These are phyloP conservation scores for Nitzschia putrida DNA, from an alignment of 108 stramenopile species.

Conservation along the genomic window DNA sequence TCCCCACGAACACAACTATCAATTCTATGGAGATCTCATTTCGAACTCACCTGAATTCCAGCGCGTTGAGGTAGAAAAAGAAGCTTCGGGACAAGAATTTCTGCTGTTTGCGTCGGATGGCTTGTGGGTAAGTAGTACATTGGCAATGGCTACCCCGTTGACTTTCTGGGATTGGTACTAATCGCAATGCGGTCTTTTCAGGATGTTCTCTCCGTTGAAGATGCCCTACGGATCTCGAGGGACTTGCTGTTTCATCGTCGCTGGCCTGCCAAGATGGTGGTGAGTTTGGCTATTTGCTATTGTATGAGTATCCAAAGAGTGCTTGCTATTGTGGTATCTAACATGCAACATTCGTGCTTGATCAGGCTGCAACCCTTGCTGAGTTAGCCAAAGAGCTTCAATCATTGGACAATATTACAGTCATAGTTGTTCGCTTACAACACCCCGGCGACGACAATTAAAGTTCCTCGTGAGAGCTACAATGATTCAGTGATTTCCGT, in stretches of 20 bases:
- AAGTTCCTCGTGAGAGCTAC: too few species aligned
- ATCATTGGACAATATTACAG: constrained; percentile 84
- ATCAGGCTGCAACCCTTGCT: constrained; percentile 67
- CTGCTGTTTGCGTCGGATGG: constrained; percentile 82
- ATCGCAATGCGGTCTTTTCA: neutral
- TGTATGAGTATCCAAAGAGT: constrained; percentile 1
- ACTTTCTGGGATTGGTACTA: neutral
- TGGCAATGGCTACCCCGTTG: neutral
- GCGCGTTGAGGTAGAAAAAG: constrained; percentile 46
- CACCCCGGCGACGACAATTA: too few species aligned
- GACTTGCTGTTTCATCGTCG: constrained; percentile 69
- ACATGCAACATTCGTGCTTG: neutral
- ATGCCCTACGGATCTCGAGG: constrained; percentile 68
- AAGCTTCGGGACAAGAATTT: constrained; percentile 62
- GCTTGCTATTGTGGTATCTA: neutral
- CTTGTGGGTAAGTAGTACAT: constrained; percentile 47
- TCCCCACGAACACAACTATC: constrained; percentile 61
- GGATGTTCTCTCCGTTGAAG: constrained; percentile 78
- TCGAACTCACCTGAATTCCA: constrained; percentile 64
- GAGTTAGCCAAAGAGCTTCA: constrained; percentile 82
- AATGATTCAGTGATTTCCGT: too few species aligned
- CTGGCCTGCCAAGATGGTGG: constrained; percentile 49
- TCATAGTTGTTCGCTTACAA: constrained; percentile 69
- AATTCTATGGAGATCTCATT: constrained; percentile 77
- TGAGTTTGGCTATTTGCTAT: constrained; percentile 39